Evolutionary conservation across 1,284 basidiomycete species (phyloP), one percentile per base, ranked within the genome.

Genomic region (Rhodotorula sp.): DNA sequence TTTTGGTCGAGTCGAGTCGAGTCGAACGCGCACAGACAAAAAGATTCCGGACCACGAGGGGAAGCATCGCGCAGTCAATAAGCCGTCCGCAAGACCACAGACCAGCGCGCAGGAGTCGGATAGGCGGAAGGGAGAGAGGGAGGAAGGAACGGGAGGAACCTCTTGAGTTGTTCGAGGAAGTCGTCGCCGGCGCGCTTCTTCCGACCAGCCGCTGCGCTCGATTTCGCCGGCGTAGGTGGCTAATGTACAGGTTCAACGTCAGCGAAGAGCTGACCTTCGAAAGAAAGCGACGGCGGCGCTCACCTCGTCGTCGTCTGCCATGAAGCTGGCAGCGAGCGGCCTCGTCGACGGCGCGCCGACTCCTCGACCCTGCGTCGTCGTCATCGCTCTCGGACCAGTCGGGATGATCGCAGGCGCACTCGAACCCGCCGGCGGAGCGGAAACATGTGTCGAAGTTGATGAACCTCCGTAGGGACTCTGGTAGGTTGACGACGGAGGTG

Each of bases 131-230:
- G 54, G 6, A 47, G 8, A 29, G 7, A 26, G 21, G 47, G 47
- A 15, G 29, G 52, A 2, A 66, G 62, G 52, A 69, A 52, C 39
- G 59, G 56, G 47, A 71, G 65, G 67, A 68, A 91, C 93, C 87
- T 87, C 82, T 97, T 97, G 73, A 97, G 91, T 82, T 96, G 93
- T 78, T 95, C 92, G 60, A 97, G 83, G 80, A 97, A 97, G 4
- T 88, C 83, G 81, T 96, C 93, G 92, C 97, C 97, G 0, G 91
- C 92, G 60, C 93, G 87, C 80, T 92, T 94, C 12, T 94, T 94
- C 90, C 88, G 78, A 87, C 90, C 0, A 88, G 85, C 48, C 1
- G 39, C 26, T 6, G 52, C 67, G 10, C 31, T 20, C 8, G 69
- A 3, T 29, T 70, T 69, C 29, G 54, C n/a, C 12, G 54, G 54